phyloP scores from a whole-genome alignment of 768 basidiomycete genomes.

The Brasilioporus rufonigricans region DNA sequence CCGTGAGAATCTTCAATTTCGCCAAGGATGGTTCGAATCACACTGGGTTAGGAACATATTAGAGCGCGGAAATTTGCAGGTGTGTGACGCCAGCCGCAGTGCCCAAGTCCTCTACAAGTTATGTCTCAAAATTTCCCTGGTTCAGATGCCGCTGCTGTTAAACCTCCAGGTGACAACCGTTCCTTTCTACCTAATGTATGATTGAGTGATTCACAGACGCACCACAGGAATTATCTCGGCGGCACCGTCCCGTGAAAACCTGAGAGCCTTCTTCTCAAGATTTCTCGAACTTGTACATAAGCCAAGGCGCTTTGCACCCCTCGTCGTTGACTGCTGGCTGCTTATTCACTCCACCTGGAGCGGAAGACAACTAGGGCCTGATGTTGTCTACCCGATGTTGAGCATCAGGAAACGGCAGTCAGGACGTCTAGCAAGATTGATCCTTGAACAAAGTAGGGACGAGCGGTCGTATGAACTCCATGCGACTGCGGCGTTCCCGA shows the following conservation, averaged over 20 bases:
- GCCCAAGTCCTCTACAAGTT: too few species aligned
- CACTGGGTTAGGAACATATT: too few species aligned
- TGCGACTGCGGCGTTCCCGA: not conserved
- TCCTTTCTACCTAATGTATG: too few species aligned
- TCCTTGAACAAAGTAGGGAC: not conserved
- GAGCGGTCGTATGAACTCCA: not conserved
- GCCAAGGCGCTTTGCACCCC: not conserved
- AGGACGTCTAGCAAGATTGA: not conserved
- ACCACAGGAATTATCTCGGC: not conserved
- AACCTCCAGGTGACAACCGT: too few species aligned
- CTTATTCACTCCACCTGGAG: not conserved
- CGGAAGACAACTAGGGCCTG: not conserved
- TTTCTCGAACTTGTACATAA: not conserved
- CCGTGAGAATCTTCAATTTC: too few species aligned
- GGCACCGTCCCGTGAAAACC: not conserved
- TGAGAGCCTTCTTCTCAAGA: not conserved
- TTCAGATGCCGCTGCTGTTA: too few species aligned
- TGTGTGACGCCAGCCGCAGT: too few species aligned
- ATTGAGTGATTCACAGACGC: not conserved
- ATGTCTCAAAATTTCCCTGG: too few species aligned
- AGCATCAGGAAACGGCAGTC: slow-evolving; percentile 3
- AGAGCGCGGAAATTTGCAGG: too few species aligned
- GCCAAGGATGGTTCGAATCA: too few species aligned
- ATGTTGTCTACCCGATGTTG: not conserved
- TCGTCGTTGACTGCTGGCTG: not conserved